These are phyloP conservation scores for Hortaea werneckii DNA, from an alignment of 2,329 filamentous ascomycete species.

Conservation along the genomic window DNA sequence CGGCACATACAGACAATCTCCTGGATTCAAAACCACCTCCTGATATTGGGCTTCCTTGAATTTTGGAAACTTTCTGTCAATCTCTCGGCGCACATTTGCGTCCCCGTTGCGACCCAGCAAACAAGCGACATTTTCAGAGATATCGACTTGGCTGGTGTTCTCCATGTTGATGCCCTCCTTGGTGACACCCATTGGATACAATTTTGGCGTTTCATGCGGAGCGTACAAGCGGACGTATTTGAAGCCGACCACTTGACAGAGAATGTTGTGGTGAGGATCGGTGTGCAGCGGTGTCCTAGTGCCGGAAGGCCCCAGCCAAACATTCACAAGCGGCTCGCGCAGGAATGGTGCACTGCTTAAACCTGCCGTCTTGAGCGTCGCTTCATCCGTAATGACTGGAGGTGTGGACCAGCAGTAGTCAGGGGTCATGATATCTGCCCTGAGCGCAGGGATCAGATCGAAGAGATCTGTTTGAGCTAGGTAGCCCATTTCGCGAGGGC, in stretches of 20 bases:
- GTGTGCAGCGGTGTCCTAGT: constrained; percentile 92
- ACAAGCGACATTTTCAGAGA: constrained; percentile 29
- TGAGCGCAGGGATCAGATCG: constrained; percentile 65
- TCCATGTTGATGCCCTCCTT: constrained; percentile 72
- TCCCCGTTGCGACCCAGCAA: constrained; percentile 2
- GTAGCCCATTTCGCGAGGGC: constrained; percentile 50
- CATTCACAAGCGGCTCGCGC: constrained; percentile 62
- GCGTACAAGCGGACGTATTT: constrained; percentile 90
- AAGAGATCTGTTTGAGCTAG: constrained; percentile 88
- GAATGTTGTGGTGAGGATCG: constrained; percentile 86
- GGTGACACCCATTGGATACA: constrained; percentile 55
- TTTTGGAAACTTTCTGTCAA: constrained; percentile 34
- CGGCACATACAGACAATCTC: constrained; percentile 81
- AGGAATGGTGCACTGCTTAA: constrained; percentile 16
- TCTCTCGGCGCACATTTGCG: constrained; percentile 10
- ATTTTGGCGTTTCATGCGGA: constrained; percentile 46
- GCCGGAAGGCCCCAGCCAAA: constrained; percentile 80
- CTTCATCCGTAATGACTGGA: constrained; percentile 35
- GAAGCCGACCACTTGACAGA: constrained; percentile 76
- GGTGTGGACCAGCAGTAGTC: constrained; percentile 74
- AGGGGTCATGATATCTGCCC: constrained; percentile 66
- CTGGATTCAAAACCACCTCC: constrained; percentile 69
- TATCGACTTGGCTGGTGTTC: constrained; percentile 74
- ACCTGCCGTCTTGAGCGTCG: constrained; percentile 12
- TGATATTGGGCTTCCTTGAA: constrained; percentile 56